Percentiles rank a stretch among this genome's conserved stretches.
Evolutionary conservation across 495 filamentous ascomycete genomes (phyloP).

Genomic region (Symbiotaphrina buchneri): DNA sequence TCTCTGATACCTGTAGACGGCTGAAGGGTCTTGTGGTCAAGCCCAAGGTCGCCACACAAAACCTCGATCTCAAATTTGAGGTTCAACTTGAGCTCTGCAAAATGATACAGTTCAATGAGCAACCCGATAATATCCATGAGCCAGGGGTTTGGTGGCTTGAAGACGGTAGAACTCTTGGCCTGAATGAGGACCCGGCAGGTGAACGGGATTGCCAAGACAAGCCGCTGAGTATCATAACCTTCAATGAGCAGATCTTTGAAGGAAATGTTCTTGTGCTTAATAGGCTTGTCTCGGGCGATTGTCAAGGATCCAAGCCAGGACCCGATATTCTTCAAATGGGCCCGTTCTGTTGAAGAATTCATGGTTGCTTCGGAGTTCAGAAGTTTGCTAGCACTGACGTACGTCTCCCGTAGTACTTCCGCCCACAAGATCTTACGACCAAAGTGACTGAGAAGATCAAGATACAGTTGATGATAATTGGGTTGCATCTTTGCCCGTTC

Average conservation of each 20-base stretch:
- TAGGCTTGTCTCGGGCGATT: constrained; percentile 81
- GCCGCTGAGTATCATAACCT: constrained; percentile 69
- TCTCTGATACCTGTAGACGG: constrained; percentile 62
- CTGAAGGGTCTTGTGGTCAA: constrained; percentile 71
- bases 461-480: constrained; percentile 82
- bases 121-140: constrained; percentile 79
- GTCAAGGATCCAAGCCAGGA: constrained; percentile 87
- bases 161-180: constrained; percentile 65
- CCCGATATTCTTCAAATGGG: constrained; percentile 76
- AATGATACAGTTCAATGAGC: constrained; percentile 77
- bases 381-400: constrained; percentile 58
- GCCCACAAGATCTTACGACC: constrained; percentile 55
- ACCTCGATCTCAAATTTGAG: constrained; percentile 98
- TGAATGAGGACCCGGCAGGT: constrained; percentile 84
- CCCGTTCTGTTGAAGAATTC: constrained; percentile 55
- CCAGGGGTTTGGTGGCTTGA: constrained; percentile 92
- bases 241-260: constrained; percentile 91
- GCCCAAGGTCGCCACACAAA: constrained; percentile 71
- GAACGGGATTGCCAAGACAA: constrained; percentile 84
- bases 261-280: constrained; percentile 89
- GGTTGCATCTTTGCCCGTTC: constrained; percentile 90
- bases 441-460: constrained; percentile 71
- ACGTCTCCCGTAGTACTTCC: constrained; percentile 87
- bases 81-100: constrained; percentile 81
- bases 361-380: constrained; percentile 75